Base-by-base conservation (phyloP, 495 filamentous ascomycete genomes). In the Penicillium bovifimosum region DNA sequence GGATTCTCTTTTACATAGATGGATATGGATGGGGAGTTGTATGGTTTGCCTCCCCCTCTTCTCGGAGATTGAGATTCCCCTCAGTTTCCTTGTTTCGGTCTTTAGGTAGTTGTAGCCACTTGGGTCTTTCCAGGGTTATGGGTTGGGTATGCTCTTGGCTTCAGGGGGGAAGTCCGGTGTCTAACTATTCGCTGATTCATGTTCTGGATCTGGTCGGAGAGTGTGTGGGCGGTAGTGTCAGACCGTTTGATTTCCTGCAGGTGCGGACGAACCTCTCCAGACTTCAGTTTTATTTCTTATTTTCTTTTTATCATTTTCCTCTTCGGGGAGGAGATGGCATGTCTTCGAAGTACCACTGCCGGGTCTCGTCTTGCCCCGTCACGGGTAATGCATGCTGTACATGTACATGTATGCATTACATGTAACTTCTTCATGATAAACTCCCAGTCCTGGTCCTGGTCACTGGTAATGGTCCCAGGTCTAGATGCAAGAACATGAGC, bases 181-280 rank as follows among this genome's bases (percentile, higher is more conserved):
- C n/a, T n/a, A n/a, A 24, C 20, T 20, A 6, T n/a, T 24, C 41
- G 2, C 17, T 27, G 11, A 27, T 28, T 27, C 26, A 2, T 43
- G 16, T 27, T 14, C 26, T 29, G 9, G 26, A 29, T 43, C 26
- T 24, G 26, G 41, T 9, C 24, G 17, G 20, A 11, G 27, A 7
- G 28, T 13, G 11, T 14, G 16, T 44, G 24, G 8, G 13, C 34
- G 13, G 17, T 17, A 9, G 9, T 28, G 24, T 24, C 8, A 46
- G 16, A 47, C 57, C 54, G 58, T 61, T 64, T 53, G 49, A 52
- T 32, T 54, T 36, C 46, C 39, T 54, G 57, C 56, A 54, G 39
- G 40, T 8, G 47, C 54, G 52, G 61, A 62, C 59, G 62, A 62
- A 62, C 59, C 59, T 52, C 38, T 54, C 42, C 52, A 55, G 34